These are phyloP conservation scores for Ilyonectria robusta DNA, from an alignment of 2,329 filamentous ascomycete genomes.

Conservation along the genomic window DNA sequence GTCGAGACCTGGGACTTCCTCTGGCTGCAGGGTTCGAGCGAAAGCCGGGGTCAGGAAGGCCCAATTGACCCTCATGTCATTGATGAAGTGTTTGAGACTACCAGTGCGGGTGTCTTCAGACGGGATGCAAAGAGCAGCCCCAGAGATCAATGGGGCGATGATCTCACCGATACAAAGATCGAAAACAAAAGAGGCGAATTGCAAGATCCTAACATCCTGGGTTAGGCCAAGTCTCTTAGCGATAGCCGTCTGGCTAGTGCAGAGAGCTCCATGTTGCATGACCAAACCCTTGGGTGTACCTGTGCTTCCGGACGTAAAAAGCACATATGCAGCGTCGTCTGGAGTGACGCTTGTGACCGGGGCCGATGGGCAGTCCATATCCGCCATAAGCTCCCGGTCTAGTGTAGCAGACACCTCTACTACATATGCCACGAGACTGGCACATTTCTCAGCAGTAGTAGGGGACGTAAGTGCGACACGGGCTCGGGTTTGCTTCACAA, in stretches of 20 bases:
- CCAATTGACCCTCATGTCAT: slow-evolving; percentile 17
- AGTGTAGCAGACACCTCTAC: slow-evolving; percentile 7
- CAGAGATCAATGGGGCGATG: slow-evolving; percentile 28
- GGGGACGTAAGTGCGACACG: neutral
- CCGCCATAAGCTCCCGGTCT: neutral
- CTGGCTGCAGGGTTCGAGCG: slow-evolving; percentile 10
- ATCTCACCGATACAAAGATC: slow-evolving; percentile 28
- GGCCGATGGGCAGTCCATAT: neutral
- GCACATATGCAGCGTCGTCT: slow-evolving; percentile 32
- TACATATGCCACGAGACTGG: neutral
- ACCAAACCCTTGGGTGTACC: slow-evolving; percentile 45
- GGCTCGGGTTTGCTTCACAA: slow-evolving; percentile 13
- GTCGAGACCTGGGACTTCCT: slow-evolving; percentile 7
- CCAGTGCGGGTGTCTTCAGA: slow-evolving; percentile 13
- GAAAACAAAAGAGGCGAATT: slow-evolving; percentile 33
- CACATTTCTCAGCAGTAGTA: neutral
- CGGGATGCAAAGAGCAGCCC: slow-evolving; percentile 32
- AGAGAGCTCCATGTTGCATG: slow-evolving; percentile 38
- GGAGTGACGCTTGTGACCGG: neutral
- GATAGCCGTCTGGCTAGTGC: slow-evolving; percentile 28
- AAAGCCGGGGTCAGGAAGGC: slow-evolving; percentile 20
- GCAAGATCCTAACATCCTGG: slow-evolving; percentile 19
- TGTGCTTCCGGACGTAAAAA: slow-evolving; percentile 49
- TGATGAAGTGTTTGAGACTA: slow-evolving; percentile 10
- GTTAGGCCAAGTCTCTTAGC: slow-evolving; percentile 15